Base-by-base conservation (phyloP, 1,284 basidiomycete genomes). In the Leucoagaricus sp. region DNA sequence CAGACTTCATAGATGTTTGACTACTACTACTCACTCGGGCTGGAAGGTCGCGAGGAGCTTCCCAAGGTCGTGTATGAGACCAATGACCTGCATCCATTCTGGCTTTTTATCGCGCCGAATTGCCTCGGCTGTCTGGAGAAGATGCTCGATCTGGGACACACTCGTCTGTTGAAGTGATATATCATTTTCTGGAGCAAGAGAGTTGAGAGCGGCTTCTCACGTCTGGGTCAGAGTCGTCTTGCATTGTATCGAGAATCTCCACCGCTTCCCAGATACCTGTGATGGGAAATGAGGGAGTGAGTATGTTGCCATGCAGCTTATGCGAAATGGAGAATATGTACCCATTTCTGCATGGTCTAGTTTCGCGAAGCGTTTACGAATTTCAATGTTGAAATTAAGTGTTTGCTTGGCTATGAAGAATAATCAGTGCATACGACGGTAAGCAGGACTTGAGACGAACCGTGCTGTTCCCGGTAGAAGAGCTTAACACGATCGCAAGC, bases 81-180 rank as follows among this genome's bases (percentile, higher is more conserved):
- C 93, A n/a, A 89, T 85, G 58, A 72, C 72, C 72, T 93, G 91
- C 87, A 89, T 89, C 87, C 87, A 89, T 53, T 89, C 87, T 3
- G 91, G 90, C 72, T 93, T 91, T 10, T 89, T 90, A 65, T 94
- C 93, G 13, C 84, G 77, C 28, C 92, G 82, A 62, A 94, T 94
- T 1, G 93, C 91, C 69, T 94, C 92, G 31, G 92, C 93, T 0
- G 92, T 94, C 69, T 94, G 93, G 1, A 94, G 80, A 4, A 94
- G 79, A 67, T 94, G 92, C 64, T 93, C 89, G 48, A 94, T 93
- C 71, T 94, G 92, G n/a, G 87, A 85, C 28, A 91, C 75, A 51
- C 74, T 76, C 13, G 87, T 89, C 87, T 89, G 65, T 31, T 40
- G 19, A 12, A 23, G 10, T 36, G 19, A 28, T n/a, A 12, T 23